Evolutionary conservation across 2,329 filamentous ascomycete genomes (phyloP).

Genomic region (Trichophyton mentagrophytes): DNA sequence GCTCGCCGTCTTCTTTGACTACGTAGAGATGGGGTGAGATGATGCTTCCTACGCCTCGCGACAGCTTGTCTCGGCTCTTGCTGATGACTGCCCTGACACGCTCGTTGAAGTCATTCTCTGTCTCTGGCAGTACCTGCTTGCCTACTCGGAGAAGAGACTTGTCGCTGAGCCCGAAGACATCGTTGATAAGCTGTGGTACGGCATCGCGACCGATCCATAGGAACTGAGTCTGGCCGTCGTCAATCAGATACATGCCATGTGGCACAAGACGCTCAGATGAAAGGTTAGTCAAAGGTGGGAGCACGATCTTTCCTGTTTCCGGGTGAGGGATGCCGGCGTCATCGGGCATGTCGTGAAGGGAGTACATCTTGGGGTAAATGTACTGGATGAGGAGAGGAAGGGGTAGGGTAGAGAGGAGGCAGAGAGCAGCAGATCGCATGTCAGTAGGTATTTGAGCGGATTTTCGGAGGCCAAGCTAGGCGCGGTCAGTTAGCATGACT

Average conservation of each 20-base stretch:
- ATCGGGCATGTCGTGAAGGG: conserved; percentile 91
- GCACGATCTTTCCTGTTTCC: conserved; percentile 73
- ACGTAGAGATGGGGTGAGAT: conserved; percentile 86
- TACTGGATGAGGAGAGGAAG: conserved; percentile 84
- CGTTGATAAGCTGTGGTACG: conserved; percentile 72
- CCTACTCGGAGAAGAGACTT: conserved; percentile 76
- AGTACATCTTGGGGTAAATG: conserved; percentile 77
- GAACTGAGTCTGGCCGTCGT: conserved; percentile 96
- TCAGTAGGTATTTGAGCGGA: conserved; percentile 90
- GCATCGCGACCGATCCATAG: conserved; percentile 90
- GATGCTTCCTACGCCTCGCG: conserved; percentile 83
- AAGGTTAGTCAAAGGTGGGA: conserved; percentile 74
- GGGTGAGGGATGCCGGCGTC: conserved; percentile 74
- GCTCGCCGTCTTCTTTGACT: conserved; percentile 89
- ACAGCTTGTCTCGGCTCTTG: conserved; percentile 79
- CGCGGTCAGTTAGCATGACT: conserved; percentile 6
- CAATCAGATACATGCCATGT: conserved; percentile 89
- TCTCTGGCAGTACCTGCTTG: conserved; percentile 71
- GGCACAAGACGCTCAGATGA: conserved; percentile 77
- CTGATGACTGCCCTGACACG: conserved; percentile 77
- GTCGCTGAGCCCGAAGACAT: conserved; percentile 83
- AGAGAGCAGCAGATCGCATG: conserved; percentile 82
- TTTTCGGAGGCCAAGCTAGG: conserved; percentile 63
- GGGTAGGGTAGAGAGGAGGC: conserved; percentile 84
- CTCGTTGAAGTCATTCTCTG: conserved; percentile 96